phyloP scores from a whole-genome alignment of 495 filamentous ascomycete genomes.

The Xylaria telfairii region DNA sequence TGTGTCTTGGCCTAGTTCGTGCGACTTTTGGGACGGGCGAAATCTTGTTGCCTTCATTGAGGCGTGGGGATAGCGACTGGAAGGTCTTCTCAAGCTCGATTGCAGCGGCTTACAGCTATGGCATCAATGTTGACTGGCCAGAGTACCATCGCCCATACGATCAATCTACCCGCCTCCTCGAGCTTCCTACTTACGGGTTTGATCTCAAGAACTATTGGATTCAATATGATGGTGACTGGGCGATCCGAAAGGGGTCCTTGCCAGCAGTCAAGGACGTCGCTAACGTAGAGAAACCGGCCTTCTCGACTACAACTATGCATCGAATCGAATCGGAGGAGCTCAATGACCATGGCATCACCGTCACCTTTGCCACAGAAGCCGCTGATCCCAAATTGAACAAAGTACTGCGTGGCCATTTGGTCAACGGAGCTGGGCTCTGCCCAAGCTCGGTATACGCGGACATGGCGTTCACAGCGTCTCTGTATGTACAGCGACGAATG shows the following conservation, averaged over 20 bases:
- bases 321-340: conserved; percentile 55
- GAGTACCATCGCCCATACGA: conserved; percentile 68
- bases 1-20: conserved; percentile 63
- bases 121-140: conserved; percentile 65
- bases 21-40: conserved; percentile 49
- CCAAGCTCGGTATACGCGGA: conserved; percentile 65
- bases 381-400: conserved; percentile 56
- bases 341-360: conserved; percentile 47
- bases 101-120: conserved; percentile 55
- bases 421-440: conserved; percentile 58
- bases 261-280: not conserved
- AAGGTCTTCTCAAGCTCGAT: conserved; percentile 57
- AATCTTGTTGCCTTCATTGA: conserved; percentile 45
- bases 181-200: conserved; percentile 67
- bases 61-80: conserved; percentile 55
- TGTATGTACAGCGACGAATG: conserved; percentile 52
- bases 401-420: conserved; percentile 64
- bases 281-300: not conserved
- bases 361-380: conserved; percentile 62
- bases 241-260: conserved; percentile 64
- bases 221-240: conserved; percentile 63
- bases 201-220: conserved; percentile 76
- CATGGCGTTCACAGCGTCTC: conserved; percentile 66
- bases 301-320: conserved; percentile 25
- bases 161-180: conserved; percentile 55